Base-by-base conservation (phyloP, 2,329 filamentous ascomycete species). In the Aspergillus pseudoterreus region DNA sequence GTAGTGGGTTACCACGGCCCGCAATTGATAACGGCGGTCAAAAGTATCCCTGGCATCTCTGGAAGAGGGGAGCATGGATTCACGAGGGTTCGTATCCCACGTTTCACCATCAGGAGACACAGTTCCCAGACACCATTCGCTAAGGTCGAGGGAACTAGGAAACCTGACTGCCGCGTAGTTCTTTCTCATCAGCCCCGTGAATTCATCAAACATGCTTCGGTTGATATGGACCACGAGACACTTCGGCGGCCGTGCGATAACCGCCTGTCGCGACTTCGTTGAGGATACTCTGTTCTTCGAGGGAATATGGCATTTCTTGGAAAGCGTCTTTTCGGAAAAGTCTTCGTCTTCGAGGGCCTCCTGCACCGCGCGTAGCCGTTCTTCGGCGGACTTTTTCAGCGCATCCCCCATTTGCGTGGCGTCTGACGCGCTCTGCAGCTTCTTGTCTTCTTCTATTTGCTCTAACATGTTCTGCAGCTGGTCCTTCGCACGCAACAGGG, bases 171-270 rank as follows among this genome's bases (percentile, higher is more conserved):
- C 78, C 0, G 92, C 88, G 32, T 83, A 82, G 61, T 97, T 97
- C 71, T 97, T 97, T 64, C 82, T 85, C 69, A 91, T 82, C 53
- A 82, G 76, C 4, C 90, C 90, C 0, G 90, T 95, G 45, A 76
- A 78, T 58, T 95, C 90, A 61, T 96, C 88, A 62, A 96, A 97
- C 0, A 94, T 82, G 46, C 92, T 96, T 38, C 94, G 83, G 64
- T 97, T 96, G 67, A 97, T 82, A 67, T 99, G 94, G 8, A 97
- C 78, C 0, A 85, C 88, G 12, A 99, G 76, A 50, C 87, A 89
- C 56, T 85, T 84, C 1, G 94, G 94, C 1, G 91, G 81, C 27
- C 92, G 81, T 3, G 88, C 91, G 59, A 99, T 82, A 11, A 92
- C 89, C 9, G 88, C 86, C 67, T 97, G 94, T 53, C 92, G 87